Evolutionary conservation across 192 early-diverging fungal species (phyloP), one percentile per base, ranked within the genome.

Genomic region (Phlyctochytrium arcticum): DNA sequence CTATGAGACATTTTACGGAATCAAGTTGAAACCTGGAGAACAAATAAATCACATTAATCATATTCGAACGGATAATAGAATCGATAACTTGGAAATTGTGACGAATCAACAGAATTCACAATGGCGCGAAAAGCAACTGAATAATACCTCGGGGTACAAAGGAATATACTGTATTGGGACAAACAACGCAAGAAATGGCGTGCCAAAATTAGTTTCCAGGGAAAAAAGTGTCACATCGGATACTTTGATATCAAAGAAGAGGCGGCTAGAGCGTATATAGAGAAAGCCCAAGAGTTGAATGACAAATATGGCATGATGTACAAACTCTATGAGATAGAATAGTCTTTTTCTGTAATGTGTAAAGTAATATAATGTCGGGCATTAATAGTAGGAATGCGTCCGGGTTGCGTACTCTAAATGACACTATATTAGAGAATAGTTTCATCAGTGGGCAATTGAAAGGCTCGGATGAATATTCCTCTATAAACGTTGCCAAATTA

Each of bases 51-150:
- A 51, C 26, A 51, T 51, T 21, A 23, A 51, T 51, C 26, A 9
- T 9, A 51, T 51, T 24, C 7, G 9, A 17, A 21, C 7, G 7
- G 49, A 51, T 26, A 51, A 51, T 51, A 7, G 23, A 24, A 51
- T 51, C 21, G 49, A 51, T 23, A 51, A 51, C 49, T 24, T 51
- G 26, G 49, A 51, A 51, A 51, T 23, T 10, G 49, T 51, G 12
- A 51, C 9, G 7, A 8, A 26, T 51, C 49, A 51, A 51, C 49
- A 51, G 21, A 51, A 51, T 26, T 12, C 7, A 7, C 49, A 51
- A 24, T 51, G 49, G 49, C 9, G 49, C 7, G 21, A 51, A 8
- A 51, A 23, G 9, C 9, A 51, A 17, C 7, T 8, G n/a, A 51
- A 23, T 51, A 42, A 42, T 42, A 10, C 37, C 9, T 8, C 9